Percentiles rank a stretch among this genome's conserved stretches.
These are phyloP conservation scores for Apostasia ramifera DNA, from an alignment of 106 monocot species.

Conservation along the genomic window DNA sequence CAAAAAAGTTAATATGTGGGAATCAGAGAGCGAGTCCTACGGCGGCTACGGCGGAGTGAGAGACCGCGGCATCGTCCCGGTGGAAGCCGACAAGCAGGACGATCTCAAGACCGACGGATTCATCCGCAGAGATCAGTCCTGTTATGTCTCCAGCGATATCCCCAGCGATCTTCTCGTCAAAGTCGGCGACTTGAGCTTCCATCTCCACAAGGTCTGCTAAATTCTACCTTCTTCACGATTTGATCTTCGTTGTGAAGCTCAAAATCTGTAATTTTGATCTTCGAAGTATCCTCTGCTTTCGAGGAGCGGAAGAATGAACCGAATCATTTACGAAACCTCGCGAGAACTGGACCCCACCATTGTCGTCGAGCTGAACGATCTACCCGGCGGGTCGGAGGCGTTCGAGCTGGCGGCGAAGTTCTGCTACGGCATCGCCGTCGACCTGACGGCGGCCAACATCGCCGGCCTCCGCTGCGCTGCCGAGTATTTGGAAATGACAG, in stretches of 20 bases:
- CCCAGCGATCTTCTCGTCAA: constrained; percentile 81
- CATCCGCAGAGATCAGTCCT: constrained; percentile 59
- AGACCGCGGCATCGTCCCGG: constrained; percentile 24
- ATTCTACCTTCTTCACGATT: neutral
- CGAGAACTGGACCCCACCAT: constrained; percentile 16
- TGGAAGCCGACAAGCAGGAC: constrained; percentile 29
- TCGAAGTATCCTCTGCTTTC: constrained; percentile 84
- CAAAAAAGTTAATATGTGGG: constrained; percentile 55
- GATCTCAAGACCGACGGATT: constrained; percentile 63
- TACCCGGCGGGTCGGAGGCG: constrained; percentile 74
- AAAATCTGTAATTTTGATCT: neutral
- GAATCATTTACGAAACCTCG: constrained; percentile 60
- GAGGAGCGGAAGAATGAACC: constrained; percentile 69
- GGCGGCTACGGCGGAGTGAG: constrained; percentile 19
- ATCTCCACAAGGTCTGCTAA: constrained; percentile 71
- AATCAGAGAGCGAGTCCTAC: constrained; percentile 50
- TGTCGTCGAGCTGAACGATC: constrained; percentile 50
- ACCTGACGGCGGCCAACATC: constrained; percentile 80
- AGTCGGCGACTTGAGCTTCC: constrained; percentile 56
- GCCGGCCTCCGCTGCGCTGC: constrained; percentile 78
- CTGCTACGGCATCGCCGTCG: constrained; percentile 89
- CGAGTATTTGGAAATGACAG: constrained; percentile 95
- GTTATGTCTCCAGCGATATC: constrained; percentile 78
- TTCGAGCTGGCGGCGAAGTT: constrained; percentile 95
- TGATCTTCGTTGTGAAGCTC: neutral